Percentiles rank a stretch among this genome's conserved stretches.
Evolutionary conservation across 1,284 basidiomycete species (phyloP).

Genomic region (Marasmius sp.): DNA sequence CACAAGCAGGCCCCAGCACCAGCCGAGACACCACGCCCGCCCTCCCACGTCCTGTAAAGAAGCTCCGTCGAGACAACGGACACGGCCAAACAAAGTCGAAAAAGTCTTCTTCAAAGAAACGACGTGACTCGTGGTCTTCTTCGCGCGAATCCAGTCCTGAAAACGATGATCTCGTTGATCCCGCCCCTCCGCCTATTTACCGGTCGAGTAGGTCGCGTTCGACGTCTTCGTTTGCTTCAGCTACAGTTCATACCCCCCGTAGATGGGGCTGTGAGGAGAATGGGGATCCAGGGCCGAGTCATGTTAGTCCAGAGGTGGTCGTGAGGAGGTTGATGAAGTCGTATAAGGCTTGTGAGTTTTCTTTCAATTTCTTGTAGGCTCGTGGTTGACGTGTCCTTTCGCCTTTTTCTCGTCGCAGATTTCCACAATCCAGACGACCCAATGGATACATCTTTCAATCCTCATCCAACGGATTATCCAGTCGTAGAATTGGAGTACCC

Average conservation of each 20-base stretch:
- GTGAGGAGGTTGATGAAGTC: constrained; percentile 58
- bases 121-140: constrained; percentile 30
- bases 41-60: constrained; percentile 37
- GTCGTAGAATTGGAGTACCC: constrained; percentile 71
- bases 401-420: constrained; percentile 37
- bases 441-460: constrained; percentile 57
- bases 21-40: constrained; percentile 3
- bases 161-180: constrained; percentile 28
- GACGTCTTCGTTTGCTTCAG: constrained; percentile 37
- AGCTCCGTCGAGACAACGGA: constrained; percentile 28
- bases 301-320: constrained; percentile 62
- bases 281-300: constrained; percentile 47
- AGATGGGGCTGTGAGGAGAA: constrained; percentile 52
- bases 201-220: constrained; percentile 51
- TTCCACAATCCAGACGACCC: constrained; percentile 64
- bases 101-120: no score
- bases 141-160: constrained; percentile 41
- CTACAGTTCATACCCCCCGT: constrained; percentile 28
- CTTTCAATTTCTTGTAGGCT: neutral
- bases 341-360: constrained; percentile 63
- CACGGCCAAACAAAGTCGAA: constrained; percentile 22
- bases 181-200: constrained; percentile 50
- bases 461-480: constrained; percentile 57
- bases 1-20: neutral
- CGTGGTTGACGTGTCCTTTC: constrained; percentile 5